phyloP scores from a whole-genome alignment of 2,329 filamentous ascomycete species.

The Neofusicoccum parvum region DNA sequence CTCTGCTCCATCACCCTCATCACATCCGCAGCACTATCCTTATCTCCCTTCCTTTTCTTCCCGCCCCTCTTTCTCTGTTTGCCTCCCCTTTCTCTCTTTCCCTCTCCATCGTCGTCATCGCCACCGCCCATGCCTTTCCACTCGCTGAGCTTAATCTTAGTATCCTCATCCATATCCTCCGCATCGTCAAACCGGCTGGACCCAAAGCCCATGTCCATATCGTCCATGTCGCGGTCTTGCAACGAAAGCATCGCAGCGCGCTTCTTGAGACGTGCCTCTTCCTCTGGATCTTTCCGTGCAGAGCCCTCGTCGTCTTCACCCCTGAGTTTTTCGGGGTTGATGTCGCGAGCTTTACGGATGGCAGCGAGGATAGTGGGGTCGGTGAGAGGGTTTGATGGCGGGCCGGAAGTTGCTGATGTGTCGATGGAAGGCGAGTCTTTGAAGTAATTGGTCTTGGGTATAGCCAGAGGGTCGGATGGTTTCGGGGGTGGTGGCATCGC shows the following conservation, averaged over 20 bases:
- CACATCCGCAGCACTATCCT: constrained; percentile 78
- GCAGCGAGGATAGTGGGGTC: constrained; percentile 66
- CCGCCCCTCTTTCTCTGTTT: constrained; percentile 68
- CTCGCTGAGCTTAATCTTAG: constrained; percentile 67
- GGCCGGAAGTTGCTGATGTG: constrained; percentile 26
- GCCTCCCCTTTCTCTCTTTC: constrained; percentile 58
- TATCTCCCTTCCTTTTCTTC: constrained; percentile 78
- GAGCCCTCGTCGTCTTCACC: constrained; percentile 46
- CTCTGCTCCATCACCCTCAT: constrained; percentile 73
- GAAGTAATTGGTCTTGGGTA: constrained; percentile 22
- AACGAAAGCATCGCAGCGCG: constrained; percentile 67
- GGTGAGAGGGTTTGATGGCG: constrained; percentile 37
- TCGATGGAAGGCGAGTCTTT: constrained; percentile 24
- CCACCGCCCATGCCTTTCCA: constrained; percentile 60
- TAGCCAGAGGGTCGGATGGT: not conserved
- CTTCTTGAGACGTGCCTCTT: constrained; percentile 67
- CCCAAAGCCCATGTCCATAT: constrained; percentile 94
- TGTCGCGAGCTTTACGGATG: constrained; percentile 74
- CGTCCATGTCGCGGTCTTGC: constrained; percentile 79
- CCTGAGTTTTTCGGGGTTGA: constrained; percentile 58
- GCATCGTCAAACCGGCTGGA: constrained; percentile 85
- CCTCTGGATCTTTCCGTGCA: constrained; percentile 53
- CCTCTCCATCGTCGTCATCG: constrained; percentile 49
- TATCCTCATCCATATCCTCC: constrained; percentile 70
- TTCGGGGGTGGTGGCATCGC: constrained; percentile 20